Base-by-base conservation (phyloP, 495 filamentous ascomycete species). In the Cudoniella acicularis region DNA sequence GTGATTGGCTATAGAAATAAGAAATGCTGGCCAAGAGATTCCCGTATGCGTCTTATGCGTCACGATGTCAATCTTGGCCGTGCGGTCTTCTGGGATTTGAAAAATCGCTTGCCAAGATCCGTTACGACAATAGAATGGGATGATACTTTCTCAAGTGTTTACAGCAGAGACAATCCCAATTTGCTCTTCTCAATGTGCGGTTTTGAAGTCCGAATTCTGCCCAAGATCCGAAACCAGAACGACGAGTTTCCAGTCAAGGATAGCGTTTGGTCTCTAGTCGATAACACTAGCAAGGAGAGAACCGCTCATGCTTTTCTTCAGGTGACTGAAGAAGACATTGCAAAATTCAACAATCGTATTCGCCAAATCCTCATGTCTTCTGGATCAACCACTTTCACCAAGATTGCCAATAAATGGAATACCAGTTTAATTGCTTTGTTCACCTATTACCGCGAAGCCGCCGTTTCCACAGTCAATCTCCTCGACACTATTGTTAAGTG, bases 371-470 rank as follows among this genome's bases (percentile, higher is more conserved):
- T 99, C 24, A 99, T 99, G 95, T 96, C 91, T 11, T 98, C 93
- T 60, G 95, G 95, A 23, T 96, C 91, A 2, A 99, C 95, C 2
- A 99, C 95, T 1, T 99, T 99, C 79, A 99, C 95, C 49, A 99
- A 99, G 82, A 99, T 99, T 66, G 95, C 95, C 49, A 99, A 99
- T 73, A 99, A 99, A 73, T 99, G 95, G 95, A 99, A 99, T 72
- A 98, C 95, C 0, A 92, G 89, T 6, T 76, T 99, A 56, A 99
- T 99, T 68, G 93, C 95, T n/a, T 80, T 99, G 23, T 99, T 99
- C 77, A 99, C 95, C 0, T 99, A 99, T 72, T 99, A 98, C 69
- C 91, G 95, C 67, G 95, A 99, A 69, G 95, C 95, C 41, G 95
- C 92, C 27, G 92, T 98, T n/a, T 94, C 91, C 9, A 99, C 95